Evolutionary conservation across 345 rosid species (phyloP), one percentile per base, ranked within the genome.

Genomic region (Erucastrum elatum): DNA sequence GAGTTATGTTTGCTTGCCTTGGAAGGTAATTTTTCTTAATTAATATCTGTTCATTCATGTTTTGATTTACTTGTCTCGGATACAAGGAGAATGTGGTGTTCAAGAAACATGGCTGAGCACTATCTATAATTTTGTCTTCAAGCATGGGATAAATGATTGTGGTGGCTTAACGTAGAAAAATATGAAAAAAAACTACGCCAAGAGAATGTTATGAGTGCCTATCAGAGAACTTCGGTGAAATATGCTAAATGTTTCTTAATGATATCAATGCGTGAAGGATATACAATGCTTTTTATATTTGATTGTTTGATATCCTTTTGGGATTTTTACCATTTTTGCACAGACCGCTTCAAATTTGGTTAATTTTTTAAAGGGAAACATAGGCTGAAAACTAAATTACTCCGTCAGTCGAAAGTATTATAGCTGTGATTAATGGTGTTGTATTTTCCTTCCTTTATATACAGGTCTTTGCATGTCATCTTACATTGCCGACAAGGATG

Each of bases 391-490:
- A 8, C 29, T 53, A 21, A 30, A 41, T 26, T 21, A 51, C 44
- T 29, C 29, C 56, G 17, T 66, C 44, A 30, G 41, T 4, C 49
- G 33, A 60, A 17, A 37, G 39, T 66, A 16, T 41, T 33, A 39
- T 33, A 60, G 16, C 33, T 30, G 51, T 78, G 62, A 44, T 46
- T 66, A 55, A 41, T n/a, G 34, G 30, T 29, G 33, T 34, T 69
- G 63, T 68, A 68, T 74, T 53, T 75, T 10, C 35, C 39, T 21
- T 66, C 46, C 53, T 35, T 12, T 25, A 64, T 62, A 66, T 72
- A 39, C 72, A 94, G 98, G 98, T 68, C 84, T 88, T 77, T 86
- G 91, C 87, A 86, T 94, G 87, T 90, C 94, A 70, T 85, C 89
- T 6, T 83, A 84, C 79, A 84, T 94, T 56, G 82, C 86, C 17